Base-by-base conservation (phyloP, 2,329 filamentous ascomycete genomes). In the Coniochaeta hoffmannii region DNA sequence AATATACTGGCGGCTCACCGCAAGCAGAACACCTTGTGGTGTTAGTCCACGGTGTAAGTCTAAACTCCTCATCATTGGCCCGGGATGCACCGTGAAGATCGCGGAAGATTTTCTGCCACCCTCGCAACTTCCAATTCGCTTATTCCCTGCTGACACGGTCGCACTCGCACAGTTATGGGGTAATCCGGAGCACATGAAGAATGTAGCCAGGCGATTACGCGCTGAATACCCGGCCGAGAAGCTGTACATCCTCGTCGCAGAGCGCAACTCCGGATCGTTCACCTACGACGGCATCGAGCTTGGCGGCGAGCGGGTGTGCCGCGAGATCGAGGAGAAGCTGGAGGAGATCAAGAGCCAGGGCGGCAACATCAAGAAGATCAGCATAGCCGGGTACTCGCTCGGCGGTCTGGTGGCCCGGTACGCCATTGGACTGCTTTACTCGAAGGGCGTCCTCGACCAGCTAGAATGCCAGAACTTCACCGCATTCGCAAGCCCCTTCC, bases 381-480 rank as follows among this genome's bases (percentile, higher is more conserved):
- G 91, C 68, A 77, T 97, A 38, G 80, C 93, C 44, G 93, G 93
- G 36, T 97, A 97, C 69, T 96, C 90, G 0, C 78, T 97, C 1
- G 93, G 93, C 49, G 93, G 93, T 0, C 76, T 97, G 7, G 85
- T 97, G 4, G 85, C 90, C 10, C 81, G 93, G 57, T 97, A 96
- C 73, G 88, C 89, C 1, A 80, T 96, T 56, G 93, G 93, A 0
- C 73, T 97, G 64, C 77, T 97, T 3, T 83, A 92, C 63, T 86
- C 89, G 55, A 89, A 88, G 64, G 90, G 91, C 9, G 77, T 90
- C 56, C 85, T 97, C 56, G 86, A 96, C 56, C 79, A 79, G 56
- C 78, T 97, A 26, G 80, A 90, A 66, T 93, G 93, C 9, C 59
- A 87, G 81, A 97, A 96, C 76, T 97, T 97, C 71, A 90, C 88